Evolutionary conservation across 2,329 filamentous ascomycete genomes (phyloP).

Genomic region (Fusarium sp.): DNA sequence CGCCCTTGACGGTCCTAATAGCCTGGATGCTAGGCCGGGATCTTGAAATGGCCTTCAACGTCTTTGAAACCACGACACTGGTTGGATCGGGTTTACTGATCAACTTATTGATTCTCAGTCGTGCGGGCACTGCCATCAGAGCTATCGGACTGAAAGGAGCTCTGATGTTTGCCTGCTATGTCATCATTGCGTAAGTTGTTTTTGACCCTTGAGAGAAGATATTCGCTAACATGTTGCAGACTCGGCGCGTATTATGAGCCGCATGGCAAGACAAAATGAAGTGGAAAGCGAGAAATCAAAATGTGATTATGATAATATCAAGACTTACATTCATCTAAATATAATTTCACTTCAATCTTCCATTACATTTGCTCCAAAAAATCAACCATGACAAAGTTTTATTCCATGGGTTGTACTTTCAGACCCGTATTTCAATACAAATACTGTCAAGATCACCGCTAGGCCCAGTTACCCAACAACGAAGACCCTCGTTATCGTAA

Average conservation of each 20-base stretch:
- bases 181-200: conserved; percentile 55
- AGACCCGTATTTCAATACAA: too few relatives aligned
- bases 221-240: not conserved
- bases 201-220: fast-evolving
- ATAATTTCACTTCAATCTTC: not conserved
- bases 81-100: conserved; percentile 77
- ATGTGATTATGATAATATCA: conserved; percentile 24
- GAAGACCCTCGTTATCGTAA: too few relatives aligned
- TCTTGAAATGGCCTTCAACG: conserved; percentile 75
- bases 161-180: conserved; percentile 62
- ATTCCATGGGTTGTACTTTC: too few relatives aligned
- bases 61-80: conserved; percentile 78
- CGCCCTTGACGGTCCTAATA: conserved; percentile 67
- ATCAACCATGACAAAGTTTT: too few relatives aligned
- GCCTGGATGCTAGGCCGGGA: conserved; percentile 66
- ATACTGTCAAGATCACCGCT: too few relatives aligned
- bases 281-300: not conserved
- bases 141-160: conserved; percentile 63
- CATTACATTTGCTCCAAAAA: too few relatives aligned
- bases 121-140: conserved; percentile 72
- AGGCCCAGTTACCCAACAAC: too few relatives aligned
- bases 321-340: not conserved
- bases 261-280: conserved; percentile 11
- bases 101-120: conserved; percentile 79
- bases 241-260: conserved; percentile 34